Evolutionary conservation across 2,329 filamentous ascomycete species (phyloP).

Genomic region (Fusarium continuum): DNA sequence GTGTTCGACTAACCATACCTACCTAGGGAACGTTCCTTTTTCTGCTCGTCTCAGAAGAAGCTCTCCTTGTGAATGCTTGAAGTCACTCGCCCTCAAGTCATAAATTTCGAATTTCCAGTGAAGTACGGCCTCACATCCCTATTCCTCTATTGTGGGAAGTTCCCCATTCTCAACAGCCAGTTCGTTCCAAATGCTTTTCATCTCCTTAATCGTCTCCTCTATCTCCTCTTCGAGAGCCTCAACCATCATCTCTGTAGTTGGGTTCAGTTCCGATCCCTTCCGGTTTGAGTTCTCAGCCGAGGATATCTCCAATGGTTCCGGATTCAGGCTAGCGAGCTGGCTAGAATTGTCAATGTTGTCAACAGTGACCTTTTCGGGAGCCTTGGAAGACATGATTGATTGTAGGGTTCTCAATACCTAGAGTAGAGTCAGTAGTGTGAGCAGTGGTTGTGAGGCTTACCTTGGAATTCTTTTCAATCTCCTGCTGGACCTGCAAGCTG

Average conservation of each 20-base stretch:
- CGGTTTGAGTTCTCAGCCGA: background rate
- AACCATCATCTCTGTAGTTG: background rate
- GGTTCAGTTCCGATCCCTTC: background rate
- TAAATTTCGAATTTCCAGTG: background rate
- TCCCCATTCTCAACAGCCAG: background rate
- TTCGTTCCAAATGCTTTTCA: slow-evolving; percentile 10
- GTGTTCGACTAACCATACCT: slow-evolving; percentile 28
- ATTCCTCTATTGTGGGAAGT: background rate
- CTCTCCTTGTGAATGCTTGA: background rate
- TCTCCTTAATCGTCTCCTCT: slow-evolving; percentile 1
- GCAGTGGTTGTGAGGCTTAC: background rate
- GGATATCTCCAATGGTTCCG: background rate
- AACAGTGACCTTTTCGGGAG: background rate
- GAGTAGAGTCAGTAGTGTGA: background rate
- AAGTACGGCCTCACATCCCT: background rate
- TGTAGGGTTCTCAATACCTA: background rate
- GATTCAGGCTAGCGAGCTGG: background rate
- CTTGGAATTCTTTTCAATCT: background rate
- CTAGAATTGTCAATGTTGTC: background rate
- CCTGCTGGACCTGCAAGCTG: slow-evolving; percentile 4
- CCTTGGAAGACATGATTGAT: slow-evolving; percentile 11
- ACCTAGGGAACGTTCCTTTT: background rate
- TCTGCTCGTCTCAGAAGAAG: background rate
- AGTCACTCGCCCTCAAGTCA: background rate
- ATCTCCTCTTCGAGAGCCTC: slow-evolving; percentile 12